Conservation (phyloP, 2,329 filamentous ascomycete genomes). For the Talaromyces sp. region DNA sequence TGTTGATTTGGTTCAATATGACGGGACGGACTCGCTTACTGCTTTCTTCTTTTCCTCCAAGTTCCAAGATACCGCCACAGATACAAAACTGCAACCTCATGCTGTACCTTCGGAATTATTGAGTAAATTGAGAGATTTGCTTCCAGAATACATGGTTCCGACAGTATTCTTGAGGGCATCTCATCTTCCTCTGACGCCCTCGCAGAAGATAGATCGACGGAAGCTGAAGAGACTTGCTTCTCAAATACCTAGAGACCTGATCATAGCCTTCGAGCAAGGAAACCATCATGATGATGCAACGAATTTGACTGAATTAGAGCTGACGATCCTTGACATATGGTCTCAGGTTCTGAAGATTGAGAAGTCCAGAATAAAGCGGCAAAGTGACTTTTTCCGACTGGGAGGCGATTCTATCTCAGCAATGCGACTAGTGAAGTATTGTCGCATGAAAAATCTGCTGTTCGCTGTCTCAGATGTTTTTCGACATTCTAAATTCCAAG, state of each 20-base stretch:
- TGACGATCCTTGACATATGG: not conserved
- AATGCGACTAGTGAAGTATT: slow-evolving; percentile 9
- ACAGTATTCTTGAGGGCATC: not conserved
- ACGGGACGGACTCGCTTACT: not conserved
- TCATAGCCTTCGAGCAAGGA: not conserved
- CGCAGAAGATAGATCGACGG: not conserved
- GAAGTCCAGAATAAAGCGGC: slow-evolving; percentile 14
- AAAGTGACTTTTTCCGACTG: slow-evolving; percentile 22
- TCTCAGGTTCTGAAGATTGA: not conserved
- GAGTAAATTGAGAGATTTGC: slow-evolving; percentile 19
- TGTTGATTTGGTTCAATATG: not conserved
- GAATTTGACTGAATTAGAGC: not conserved
- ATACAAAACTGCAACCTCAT: not conserved
- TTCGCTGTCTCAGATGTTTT: slow-evolving; percentile 27
- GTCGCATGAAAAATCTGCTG: slow-evolving; percentile 2
- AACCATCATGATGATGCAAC: not conserved
- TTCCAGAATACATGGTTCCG: slow-evolving; percentile 18
- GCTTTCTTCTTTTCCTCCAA: not conserved
- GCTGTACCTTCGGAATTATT: not conserved
- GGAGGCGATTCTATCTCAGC: slow-evolving; percentile 18
- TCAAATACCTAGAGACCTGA: not conserved
- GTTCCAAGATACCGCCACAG: not conserved
- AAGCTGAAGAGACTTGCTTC: slow-evolving; percentile 1
- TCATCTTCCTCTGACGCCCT: not conserved
- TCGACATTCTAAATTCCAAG: not conserved